phyloP scores from a whole-genome alignment of 345 rosid species.

The thale cress (Arabidopsis thaliana) region TAIR10.1 NC_003071.7:14399501-14400000 shows the following conservation, averaged over 20 bases:
- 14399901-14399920: neutral
- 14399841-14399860: neutral
- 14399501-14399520: too few species aligned
- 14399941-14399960: constrained; percentile 28
- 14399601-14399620: constrained; percentile 20
- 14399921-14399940: constrained; percentile 2
- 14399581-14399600: neutral
- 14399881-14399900: neutral
- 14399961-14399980: constrained; percentile 7
- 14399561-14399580: neutral
- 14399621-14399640: neutral
- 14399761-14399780: neutral
- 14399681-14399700: neutral
- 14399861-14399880: neutral
- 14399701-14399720: constrained; percentile 15
- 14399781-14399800: neutral
- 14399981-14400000: neutral
- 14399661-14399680: constrained; percentile 18
- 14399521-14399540: neutral
- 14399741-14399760: neutral
- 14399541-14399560: neutral
- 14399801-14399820: constrained; percentile 24
- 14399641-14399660: neutral
- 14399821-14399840: constrained; percentile 18
- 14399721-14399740: constrained; percentile 40